Evolutionary conservation across 768 basidiomycete species (phyloP).

Genomic region (Pleurotus giganteus): DNA sequence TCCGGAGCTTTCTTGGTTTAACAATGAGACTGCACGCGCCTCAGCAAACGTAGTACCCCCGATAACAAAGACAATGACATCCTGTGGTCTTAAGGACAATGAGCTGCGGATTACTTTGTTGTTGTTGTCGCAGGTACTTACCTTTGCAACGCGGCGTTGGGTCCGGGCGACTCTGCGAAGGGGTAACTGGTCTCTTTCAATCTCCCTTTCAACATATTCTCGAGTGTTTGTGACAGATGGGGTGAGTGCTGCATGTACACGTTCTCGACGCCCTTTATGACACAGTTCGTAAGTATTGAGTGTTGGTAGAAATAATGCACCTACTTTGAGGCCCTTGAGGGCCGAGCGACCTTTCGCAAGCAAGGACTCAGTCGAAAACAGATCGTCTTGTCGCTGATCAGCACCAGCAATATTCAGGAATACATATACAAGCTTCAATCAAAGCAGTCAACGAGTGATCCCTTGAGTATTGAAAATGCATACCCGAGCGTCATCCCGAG

Average conservation of each 20-base stretch:
- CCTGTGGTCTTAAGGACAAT: slow-evolving; percentile 68
- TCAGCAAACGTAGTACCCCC: slow-evolving; percentile 98
- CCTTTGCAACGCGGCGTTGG: slow-evolving; percentile 73
- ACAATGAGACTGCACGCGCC: slow-evolving; percentile 75
- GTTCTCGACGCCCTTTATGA: slow-evolving; percentile 88
- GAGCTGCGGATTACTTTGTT: neutral
- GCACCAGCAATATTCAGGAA: slow-evolving; percentile 90
- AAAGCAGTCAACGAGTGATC: too few species aligned
- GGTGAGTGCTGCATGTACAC: slow-evolving; percentile 98
- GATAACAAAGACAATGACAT: slow-evolving; percentile 95
- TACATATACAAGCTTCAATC: slow-evolving; percentile 81
- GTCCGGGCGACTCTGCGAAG: slow-evolving; percentile 67
- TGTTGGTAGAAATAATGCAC: slow-evolving; percentile 8
- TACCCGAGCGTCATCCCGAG: slow-evolving; percentile 74
- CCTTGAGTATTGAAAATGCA: slow-evolving; percentile 14
- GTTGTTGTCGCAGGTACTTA: slow-evolving; percentile 23
- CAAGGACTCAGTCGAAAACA: slow-evolving; percentile 93
- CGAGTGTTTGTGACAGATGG: slow-evolving; percentile 88
- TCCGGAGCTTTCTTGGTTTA: slow-evolving; percentile 79
- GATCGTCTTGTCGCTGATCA: slow-evolving; percentile 95
- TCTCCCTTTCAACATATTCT: slow-evolving; percentile 82
- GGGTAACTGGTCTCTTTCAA: slow-evolving; percentile 89
- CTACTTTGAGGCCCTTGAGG: slow-evolving; percentile 90
- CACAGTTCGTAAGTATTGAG: slow-evolving; percentile 4
- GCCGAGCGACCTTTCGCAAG: slow-evolving; percentile 94